Base-by-base conservation (phyloP, 179 eudicot species). In the Dionaea muscipula region DNA sequence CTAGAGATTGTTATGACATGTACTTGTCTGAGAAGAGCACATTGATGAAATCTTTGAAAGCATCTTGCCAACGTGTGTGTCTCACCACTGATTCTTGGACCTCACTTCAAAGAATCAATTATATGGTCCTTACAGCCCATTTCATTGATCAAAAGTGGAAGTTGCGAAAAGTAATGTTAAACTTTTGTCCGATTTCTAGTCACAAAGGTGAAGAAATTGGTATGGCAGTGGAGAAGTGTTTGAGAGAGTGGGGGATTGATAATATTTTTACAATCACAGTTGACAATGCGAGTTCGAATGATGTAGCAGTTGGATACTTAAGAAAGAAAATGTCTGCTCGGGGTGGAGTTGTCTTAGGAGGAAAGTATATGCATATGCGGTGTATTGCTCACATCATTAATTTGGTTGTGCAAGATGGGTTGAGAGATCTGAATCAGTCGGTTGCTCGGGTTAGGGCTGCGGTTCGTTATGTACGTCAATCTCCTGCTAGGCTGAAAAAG, bases 271-370 rank as follows among this genome's bases (percentile, higher is more conserved):
- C 61, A 0, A 21, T 63, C 2, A 58, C 65, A 1, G 47, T 63
- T 0, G 73, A 63, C 20, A 69, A 69, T 59, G 69, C 66, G n/a
- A 52, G 63, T 19, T 57, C 68, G 9, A 66, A 66, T 57, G 71
- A 71, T 61, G 27, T 24, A 7, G 57, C 54, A 0, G 37, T 66
- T 38, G 19, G 25, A 17, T 47, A 68, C 25, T 41, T 68, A 25
- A 52, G 33, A 48, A 65, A 11, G 14, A 51, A 7, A 39, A 4
- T 61, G 2, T 36, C 41, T n/a, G 25, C 25, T 50, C 8, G 50
- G 45, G 31, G 51, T n/a, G 13, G 1, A 2, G 21, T 40, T 12
- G 35, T 56, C 5, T 24, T 72, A 1, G 35, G 56, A 18, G 49
- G 57, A 0, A 21, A 55, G 1, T 51, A 8, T 40, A 4, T 60